A percentile compares a stretch with the other conserved stretches of the same genome.
phyloP scores from a whole-genome alignment of 805 yeast species.

The Metschnikowia borealis region DNA sequence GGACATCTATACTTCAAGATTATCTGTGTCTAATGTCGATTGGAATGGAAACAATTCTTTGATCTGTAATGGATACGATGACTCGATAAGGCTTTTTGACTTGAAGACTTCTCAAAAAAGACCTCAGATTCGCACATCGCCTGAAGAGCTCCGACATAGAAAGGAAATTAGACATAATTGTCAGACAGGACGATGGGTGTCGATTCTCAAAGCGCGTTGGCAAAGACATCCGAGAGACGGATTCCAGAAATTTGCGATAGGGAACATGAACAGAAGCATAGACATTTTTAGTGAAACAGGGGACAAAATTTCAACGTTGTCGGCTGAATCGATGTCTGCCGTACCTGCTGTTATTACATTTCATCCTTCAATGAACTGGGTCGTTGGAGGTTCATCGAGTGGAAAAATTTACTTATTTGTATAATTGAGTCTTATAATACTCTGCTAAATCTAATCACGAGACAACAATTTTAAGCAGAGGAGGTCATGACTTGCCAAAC shows the following conservation, averaged over 20 bases:
- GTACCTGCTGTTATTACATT: slow-evolving; percentile 87
- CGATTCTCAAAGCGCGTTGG: slow-evolving; percentile 86
- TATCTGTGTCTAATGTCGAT: slow-evolving; percentile 81
- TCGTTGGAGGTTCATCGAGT: slow-evolving; percentile 90
- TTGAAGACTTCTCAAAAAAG: background rate
- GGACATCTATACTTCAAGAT: slow-evolving; percentile 66
- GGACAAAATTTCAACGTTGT: slow-evolving; percentile 69
- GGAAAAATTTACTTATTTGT: slow-evolving; percentile 75
- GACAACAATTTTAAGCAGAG: slow-evolving; percentile 34
- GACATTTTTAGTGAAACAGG: slow-evolving; percentile 82
- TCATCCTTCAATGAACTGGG: slow-evolving; percentile 87
- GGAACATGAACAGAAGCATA: slow-evolving; percentile 84
- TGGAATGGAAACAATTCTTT: slow-evolving; percentile 68
- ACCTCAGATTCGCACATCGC: background rate
- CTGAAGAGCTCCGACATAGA: background rate
- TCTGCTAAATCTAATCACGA: background rate
- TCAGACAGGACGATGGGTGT: slow-evolving; percentile 96
- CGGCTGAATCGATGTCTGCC: slow-evolving; percentile 61
- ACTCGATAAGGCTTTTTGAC: slow-evolving; percentile 12
- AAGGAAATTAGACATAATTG: slow-evolving; percentile 72
- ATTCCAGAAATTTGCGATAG: slow-evolving; percentile 81
- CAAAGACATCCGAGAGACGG: slow-evolving; percentile 69
- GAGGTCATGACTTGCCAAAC: slow-evolving; percentile 99
- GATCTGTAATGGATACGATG: slow-evolving; percentile 87
- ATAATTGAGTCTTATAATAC: slow-evolving; percentile 10